Conservation (phyloP, 176 grass and related monocot genomes). For the Metroxylon sagu region DNA sequence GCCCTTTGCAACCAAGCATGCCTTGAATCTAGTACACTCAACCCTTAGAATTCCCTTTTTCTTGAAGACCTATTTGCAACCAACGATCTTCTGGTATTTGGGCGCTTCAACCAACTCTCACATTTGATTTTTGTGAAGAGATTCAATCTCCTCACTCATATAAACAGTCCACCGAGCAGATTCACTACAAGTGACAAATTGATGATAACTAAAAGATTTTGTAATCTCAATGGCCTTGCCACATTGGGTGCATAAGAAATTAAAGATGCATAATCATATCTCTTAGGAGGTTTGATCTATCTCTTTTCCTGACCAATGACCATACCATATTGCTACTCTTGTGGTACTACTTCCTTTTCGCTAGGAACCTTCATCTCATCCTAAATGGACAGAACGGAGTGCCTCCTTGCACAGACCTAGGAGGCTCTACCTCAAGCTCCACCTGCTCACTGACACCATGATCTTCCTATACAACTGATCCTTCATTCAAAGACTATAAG, state of each 20-base stretch:
- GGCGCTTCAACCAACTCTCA: slow-evolving; percentile 11
- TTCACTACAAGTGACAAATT: not conserved
- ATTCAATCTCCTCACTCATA: slow-evolving; percentile 15
- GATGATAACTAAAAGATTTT: not conserved
- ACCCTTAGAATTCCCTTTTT: not conserved
- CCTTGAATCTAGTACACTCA: slow-evolving; percentile 7
- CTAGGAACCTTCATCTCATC: not conserved
- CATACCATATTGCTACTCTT: not conserved
- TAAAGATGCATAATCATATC: not conserved
- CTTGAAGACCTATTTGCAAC: slow-evolving; percentile 25
- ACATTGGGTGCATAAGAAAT: not conserved
- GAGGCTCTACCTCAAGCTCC: not conserved
- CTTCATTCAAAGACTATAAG: too few species aligned
- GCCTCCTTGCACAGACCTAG: not conserved
- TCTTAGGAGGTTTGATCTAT: not conserved
- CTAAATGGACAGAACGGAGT: not conserved
- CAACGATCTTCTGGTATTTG: slow-evolving; percentile 15
- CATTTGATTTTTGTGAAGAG: slow-evolving; percentile 19
- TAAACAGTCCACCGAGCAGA: not conserved
- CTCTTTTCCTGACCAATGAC: not conserved
- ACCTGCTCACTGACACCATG: not conserved
- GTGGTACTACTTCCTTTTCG: not conserved
- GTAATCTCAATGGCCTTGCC: not conserved
- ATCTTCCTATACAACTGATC: too few species aligned
- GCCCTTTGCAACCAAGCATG: slow-evolving; percentile 10